Evolutionary conservation across 768 basidiomycete species (phyloP), one percentile per base, ranked within the genome.

Genomic region (Tylopilus sp.): DNA sequence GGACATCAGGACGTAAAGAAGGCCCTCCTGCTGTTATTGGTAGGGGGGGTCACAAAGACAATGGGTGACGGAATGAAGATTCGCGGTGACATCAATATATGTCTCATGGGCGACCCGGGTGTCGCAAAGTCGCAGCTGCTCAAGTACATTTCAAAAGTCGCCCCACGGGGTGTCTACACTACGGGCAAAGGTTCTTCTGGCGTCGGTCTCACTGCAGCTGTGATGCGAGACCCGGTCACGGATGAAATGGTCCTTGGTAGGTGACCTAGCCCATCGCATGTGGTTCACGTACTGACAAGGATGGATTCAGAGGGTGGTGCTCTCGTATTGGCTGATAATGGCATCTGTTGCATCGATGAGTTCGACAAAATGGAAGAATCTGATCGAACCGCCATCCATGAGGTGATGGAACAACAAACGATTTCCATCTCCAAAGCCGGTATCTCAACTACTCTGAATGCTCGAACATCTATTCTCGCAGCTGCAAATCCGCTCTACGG

Each of bases 391-490:
- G 92, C 97, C 14, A 98, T 99, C 56, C 97, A 99, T 74, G 97
- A 99, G 79, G 97, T 99, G 55, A 99, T 99, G 97, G 96, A 98
- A 73, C 97, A 98, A 71, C 97, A 99, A 74, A 99, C 97, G 0
- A 98, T 99, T 52, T 98, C 96, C 3, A 99, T 99, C 57, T 97
- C 97, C 38, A 99, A 98, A 72, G 97, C 97, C 6, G 97, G 97
- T 22, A 99, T 99, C 66, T 95, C 96, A 10, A 99, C 97, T 9
- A 98, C 97, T 1, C 79, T 99, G 43, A 98, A 98, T 64, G 97
- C 97, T 24, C 86, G 97, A 47, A 96, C 96, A 2, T 98, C 97
- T 9, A 92, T 99, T 65, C 83, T 99, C 14, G 97, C 97, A 4
- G 97, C 97, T 12, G 97, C 97, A 52, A 99, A 99, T 71, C 97